phyloP scores from a whole-genome alignment of 352 stramenopile species.

The Pythium utonaiense region DNA sequence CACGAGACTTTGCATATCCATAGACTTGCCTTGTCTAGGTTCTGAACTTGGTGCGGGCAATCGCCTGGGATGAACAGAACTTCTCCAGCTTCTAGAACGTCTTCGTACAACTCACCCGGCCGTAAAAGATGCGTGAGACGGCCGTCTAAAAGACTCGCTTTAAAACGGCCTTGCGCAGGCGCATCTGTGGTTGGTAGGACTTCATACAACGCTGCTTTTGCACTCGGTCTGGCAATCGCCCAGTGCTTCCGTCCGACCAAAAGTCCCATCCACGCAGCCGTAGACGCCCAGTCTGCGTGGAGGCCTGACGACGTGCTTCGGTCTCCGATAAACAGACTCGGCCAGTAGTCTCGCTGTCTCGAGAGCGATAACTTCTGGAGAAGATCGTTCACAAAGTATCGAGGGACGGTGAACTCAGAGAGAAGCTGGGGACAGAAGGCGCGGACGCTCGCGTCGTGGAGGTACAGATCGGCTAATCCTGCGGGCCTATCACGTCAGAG shows the following conservation, averaged over 20 bases:
- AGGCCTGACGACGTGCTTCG: slow-evolving; percentile 27
- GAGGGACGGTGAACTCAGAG: slow-evolving; percentile 22
- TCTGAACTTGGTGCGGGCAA: slow-evolving; percentile 35
- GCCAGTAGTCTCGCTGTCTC: slow-evolving; percentile 35
- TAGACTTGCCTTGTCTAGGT: slow-evolving; percentile 27
- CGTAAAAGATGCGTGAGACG: slow-evolving; percentile 7
- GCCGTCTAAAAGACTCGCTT: slow-evolving; percentile 22
- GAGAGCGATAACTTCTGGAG: slow-evolving; percentile 18
- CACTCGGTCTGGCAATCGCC: slow-evolving; percentile 30
- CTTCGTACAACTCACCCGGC: slow-evolving; percentile 30
- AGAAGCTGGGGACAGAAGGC: slow-evolving; percentile 31
- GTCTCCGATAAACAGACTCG: slow-evolving; percentile 37
- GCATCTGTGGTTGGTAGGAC: slow-evolving; percentile 11
- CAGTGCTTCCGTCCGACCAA: slow-evolving; percentile 32
- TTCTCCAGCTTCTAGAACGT: slow-evolving; percentile 30
- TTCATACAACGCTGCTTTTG: slow-evolving; percentile 25
- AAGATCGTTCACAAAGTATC: slow-evolving; percentile 27
- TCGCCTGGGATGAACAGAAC: slow-evolving; percentile 35
- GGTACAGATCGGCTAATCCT: slow-evolving; percentile 27
- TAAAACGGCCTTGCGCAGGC: slow-evolving; percentile 19
- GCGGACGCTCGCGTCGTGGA: slow-evolving; percentile 33
- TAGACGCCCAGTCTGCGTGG: slow-evolving; percentile 32
- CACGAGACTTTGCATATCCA: no score
- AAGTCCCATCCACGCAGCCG: slow-evolving; percentile 36
- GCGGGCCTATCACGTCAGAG: slow-evolving; percentile 8